Conservation (phyloP, 1,284 basidiomycete species). For the Rhodotorula mucilaginosa region DNA sequence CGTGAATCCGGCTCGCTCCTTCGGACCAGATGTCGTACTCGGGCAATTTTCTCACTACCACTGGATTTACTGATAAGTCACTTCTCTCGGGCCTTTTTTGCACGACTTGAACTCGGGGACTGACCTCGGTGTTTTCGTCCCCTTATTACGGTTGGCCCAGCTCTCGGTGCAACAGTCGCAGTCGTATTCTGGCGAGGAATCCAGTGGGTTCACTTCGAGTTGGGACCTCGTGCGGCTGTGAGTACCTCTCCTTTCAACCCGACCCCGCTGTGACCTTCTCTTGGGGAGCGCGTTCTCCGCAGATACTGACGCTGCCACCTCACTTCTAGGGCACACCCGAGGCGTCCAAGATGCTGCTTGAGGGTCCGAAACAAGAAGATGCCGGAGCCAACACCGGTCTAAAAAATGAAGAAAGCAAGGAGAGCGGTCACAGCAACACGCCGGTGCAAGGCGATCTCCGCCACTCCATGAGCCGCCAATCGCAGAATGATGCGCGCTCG, state of each 20-base stretch:
- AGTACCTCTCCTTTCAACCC: not conserved
- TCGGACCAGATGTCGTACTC: conserved; percentile 68
- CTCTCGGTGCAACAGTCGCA: conserved; percentile 36
- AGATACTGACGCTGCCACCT: no score
- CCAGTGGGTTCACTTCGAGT: conserved; percentile 10
- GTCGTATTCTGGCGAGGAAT: conserved; percentile 51
- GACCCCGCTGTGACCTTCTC: no score
- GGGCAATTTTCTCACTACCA: conserved; percentile 52
- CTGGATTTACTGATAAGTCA: conserved; percentile 8
- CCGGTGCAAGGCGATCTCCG: not conserved
- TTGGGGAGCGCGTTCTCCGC: no score
- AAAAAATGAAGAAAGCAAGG: not conserved
- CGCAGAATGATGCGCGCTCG: not conserved
- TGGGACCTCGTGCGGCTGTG: conserved; percentile 9
- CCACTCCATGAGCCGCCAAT: not conserved
- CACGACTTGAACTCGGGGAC: not conserved
- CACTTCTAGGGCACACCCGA: conserved; percentile 13
- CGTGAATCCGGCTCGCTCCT: conserved; percentile 49
- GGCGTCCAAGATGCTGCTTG: conserved; percentile 21
- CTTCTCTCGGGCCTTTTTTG: not conserved
- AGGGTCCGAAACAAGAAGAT: conserved; percentile 2
- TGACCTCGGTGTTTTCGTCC: not conserved
- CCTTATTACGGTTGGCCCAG: not conserved
- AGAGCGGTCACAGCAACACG: not conserved
- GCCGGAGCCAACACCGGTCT: not conserved